phyloP scores from a whole-genome alignment of 2,329 filamentous ascomycete genomes.

The Hypoxylon sp. region DNA sequence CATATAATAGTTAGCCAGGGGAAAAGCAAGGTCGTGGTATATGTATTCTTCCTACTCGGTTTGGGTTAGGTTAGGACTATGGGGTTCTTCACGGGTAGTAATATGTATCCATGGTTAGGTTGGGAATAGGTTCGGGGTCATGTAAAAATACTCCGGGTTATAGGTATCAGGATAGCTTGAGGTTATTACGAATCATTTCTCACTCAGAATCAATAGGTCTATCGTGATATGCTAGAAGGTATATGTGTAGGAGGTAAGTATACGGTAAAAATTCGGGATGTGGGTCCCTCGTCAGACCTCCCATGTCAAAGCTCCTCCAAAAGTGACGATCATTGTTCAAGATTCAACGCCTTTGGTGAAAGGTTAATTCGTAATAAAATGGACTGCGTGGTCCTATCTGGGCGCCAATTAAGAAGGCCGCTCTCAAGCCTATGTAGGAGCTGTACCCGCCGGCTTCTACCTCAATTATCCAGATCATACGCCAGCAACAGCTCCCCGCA shows the following conservation, averaged over 20 bases:
- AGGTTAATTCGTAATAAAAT: constrained; percentile 41
- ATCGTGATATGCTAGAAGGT: background rate
- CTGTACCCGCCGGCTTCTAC: constrained; percentile 60
- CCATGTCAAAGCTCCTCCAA: constrained; percentile 22
- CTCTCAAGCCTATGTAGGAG: constrained; percentile 59
- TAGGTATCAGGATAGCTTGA: constrained; percentile 14
- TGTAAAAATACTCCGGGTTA: background rate
- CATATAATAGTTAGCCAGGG: background rate
- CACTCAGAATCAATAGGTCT: background rate
- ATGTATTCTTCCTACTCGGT: constrained; percentile 16
- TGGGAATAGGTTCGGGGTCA: constrained; percentile 1
- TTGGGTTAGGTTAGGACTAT: background rate
- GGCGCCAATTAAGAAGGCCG: constrained; percentile 46
- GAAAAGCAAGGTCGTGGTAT: constrained; percentile 9
- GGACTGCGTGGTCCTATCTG: constrained; percentile 46
- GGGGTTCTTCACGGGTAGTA: background rate
- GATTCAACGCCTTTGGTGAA: constrained; percentile 4
- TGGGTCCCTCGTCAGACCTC: constrained; percentile 2
- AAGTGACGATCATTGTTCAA: constrained; percentile 32
- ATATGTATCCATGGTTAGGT: background rate
- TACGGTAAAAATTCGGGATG: constrained; percentile 23
- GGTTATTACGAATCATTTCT: background rate
- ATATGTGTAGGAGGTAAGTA: background rate
- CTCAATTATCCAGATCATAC: constrained; percentile 59
- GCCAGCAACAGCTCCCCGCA: constrained; percentile 56